Evolutionary conservation across 2,329 filamentous ascomycete species (phyloP).

Genomic region (Tolypocladium amazonense): DNA sequence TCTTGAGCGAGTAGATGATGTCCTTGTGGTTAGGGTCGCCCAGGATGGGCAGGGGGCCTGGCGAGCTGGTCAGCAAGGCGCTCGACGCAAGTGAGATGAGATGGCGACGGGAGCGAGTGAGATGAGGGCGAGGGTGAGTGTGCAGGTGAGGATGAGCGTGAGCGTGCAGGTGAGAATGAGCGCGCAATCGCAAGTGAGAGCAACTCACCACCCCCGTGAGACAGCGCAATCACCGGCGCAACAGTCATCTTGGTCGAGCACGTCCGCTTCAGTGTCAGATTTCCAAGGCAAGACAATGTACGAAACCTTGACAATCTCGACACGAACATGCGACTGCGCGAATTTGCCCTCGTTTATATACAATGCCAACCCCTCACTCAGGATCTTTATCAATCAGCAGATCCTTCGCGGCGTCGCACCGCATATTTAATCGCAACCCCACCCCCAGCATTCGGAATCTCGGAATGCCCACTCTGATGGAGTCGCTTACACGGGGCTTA

Average conservation of each 20-base stretch:
- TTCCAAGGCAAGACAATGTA: neutral
- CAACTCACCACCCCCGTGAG: slow-evolving; percentile 35
- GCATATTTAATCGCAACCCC: neutral
- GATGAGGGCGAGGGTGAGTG: neutral
- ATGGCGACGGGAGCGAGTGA: neutral
- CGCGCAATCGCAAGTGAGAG: no score
- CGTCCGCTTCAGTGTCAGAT: neutral
- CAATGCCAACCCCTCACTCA: neutral
- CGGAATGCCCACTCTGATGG: neutral
- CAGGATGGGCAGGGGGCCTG: slow-evolving; percentile 47
- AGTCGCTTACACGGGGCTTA: neutral
- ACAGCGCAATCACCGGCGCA: slow-evolving; percentile 34
- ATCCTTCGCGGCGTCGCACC: neutral
- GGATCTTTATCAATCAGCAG: neutral
- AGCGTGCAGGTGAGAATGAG: neutral
- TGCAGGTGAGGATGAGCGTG: neutral
- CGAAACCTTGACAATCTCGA: neutral
- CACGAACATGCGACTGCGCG: neutral
- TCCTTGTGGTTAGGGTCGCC: slow-evolving; percentile 40
- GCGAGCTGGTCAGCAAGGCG: neutral
- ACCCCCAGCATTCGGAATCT: neutral
- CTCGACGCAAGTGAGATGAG: neutral
- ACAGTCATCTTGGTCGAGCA: slow-evolving; percentile 22
- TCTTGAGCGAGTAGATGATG: slow-evolving; percentile 41
- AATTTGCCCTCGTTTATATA: neutral